Percentiles rank a stretch among this genome's conserved stretches.
Evolutionary conservation across 2,329 filamentous ascomycete species (phyloP).

Genomic region (Aspergillus udagawae): DNA sequence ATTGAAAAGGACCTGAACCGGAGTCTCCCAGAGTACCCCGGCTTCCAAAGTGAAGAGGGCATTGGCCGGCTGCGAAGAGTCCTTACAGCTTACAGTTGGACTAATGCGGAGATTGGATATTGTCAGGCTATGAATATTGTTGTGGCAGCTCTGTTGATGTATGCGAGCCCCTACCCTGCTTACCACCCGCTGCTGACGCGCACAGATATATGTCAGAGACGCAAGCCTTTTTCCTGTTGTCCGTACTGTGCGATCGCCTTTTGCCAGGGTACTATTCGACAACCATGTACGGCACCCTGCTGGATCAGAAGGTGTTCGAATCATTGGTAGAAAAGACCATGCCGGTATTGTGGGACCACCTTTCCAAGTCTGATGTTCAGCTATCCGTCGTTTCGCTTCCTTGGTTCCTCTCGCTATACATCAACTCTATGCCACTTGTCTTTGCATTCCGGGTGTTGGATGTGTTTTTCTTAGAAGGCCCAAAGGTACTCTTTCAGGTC

Average conservation of each 20-base stretch:
- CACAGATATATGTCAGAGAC: conserved; percentile 85
- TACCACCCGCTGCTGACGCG: conserved; percentile 15
- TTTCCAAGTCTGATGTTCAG: conserved; percentile 95
- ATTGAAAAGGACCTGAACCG: conserved; percentile 98
- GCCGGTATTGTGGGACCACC: conserved; percentile 96
- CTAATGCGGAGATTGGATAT: conserved; percentile 90
- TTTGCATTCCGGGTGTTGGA: conserved; percentile 96
- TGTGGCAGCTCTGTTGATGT: conserved; percentile 91
- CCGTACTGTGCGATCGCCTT: conserved; percentile 84
- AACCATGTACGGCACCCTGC: conserved; percentile 96
- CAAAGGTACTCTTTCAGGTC: conserved; percentile 95
- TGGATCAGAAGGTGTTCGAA: conserved; percentile 97
- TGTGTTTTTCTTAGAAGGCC: conserved; percentile 96
- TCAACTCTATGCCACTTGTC: conserved; percentile 98
- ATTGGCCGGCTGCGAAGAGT: conserved; percentile 86
- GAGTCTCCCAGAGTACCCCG: conserved; percentile 93
- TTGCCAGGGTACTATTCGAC: conserved; percentile 97
- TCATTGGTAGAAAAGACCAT: conserved; percentile 98
- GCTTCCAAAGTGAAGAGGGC: conserved; percentile 93
- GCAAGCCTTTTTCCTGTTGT: conserved; percentile 92
- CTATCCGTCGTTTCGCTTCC: conserved; percentile 94
- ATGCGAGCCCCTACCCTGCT: conserved; percentile 25
- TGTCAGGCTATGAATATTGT: conserved; percentile 99
- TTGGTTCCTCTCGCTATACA: conserved; percentile 97
- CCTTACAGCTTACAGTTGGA: conserved; percentile 96